Percentiles rank a stretch among this genome's conserved stretches.
phyloP scores from a whole-genome alignment of 768 basidiomycete species.

The Mycena leptocephala region DNA sequence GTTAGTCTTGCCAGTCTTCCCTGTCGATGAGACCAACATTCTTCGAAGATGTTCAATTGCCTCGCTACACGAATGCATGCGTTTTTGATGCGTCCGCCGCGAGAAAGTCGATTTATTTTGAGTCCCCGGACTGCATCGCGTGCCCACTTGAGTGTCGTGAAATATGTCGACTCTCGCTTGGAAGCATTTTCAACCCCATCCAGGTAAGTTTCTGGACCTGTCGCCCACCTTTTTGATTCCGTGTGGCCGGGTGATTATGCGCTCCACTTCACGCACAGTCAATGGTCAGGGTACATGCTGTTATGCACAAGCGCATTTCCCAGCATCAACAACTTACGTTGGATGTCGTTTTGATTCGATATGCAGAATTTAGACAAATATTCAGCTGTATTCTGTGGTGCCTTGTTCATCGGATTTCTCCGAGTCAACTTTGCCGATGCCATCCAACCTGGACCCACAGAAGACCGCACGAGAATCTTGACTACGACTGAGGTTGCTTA shows the following conservation, averaged over 20 bases:
- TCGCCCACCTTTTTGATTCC: background rate
- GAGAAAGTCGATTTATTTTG: background rate
- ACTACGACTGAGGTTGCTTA: background rate
- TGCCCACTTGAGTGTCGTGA: background rate
- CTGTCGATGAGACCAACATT: background rate
- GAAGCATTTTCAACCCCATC: no score
- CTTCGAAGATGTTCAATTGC: constrained; percentile 7
- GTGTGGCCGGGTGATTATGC: no score
- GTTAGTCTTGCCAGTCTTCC: constrained; percentile 2
- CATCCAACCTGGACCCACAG: constrained; percentile 24
- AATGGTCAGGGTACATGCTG: background rate
- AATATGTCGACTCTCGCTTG: no score
- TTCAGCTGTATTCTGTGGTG: background rate
- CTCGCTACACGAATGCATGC: constrained; percentile 7
- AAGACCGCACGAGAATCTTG: background rate
- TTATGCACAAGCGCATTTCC: background rate
- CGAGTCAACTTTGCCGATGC: constrained; percentile 3
- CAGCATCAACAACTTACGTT: background rate
- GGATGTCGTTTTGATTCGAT: background rate
- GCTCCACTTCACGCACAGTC: background rate
- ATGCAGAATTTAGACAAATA: no score
- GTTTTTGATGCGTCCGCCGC: background rate
- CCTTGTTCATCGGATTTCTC: background rate
- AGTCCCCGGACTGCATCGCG: background rate
- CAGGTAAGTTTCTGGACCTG: background rate